Evolutionary conservation across 305 asterid species (phyloP), one percentile per base, ranked within the genome.

Genomic region (Withania somnifera): DNA sequence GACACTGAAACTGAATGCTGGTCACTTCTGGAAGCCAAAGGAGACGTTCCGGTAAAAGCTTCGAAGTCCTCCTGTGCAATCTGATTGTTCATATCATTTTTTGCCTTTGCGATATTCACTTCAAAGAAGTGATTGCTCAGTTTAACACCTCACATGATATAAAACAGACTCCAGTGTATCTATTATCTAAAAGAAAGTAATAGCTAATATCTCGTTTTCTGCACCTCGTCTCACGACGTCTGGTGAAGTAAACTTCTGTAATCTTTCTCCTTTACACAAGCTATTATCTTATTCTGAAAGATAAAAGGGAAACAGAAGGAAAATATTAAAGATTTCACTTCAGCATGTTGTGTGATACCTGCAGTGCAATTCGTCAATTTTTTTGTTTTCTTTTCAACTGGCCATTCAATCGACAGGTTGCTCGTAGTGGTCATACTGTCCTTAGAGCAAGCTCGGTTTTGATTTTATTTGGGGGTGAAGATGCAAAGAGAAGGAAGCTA

Each of bases 1-100:
- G 98, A 97, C 91, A 89, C 92, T 87, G 99, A 97, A 90, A 90
- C 97, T 78, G 99, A 95, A 82, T 90, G 97, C 91, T 97, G 99
- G 99, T 91, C 99, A 50, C 90, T 85, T 71, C 85, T 94, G 84
- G 98, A 94, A 86, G 95, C 97, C 5, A 97, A 97, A 88, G 99
- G 99, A 84, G 97, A 91, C 54, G 87, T 93, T 82, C 99, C 99
- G 92, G 99, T 94, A 94, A 87, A 30, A 50, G 81, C 80, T 78
- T 68, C 77, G 60, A 64, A 38, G 30, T 42, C 34, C 36, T 28
- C 30, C 22, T 75, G 28, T 75, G 60, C 60, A 47, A 47, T 75
- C 61, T 75, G 42, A 75, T 75, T 24, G 79, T 50, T 11, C 61
- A 75, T 47, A 26, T 40, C n/a, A 14, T 28, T 75, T 75, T 50